These are phyloP conservation scores for Argentina anserina DNA, from an alignment of 306 rosid species.

Conservation along the genomic window DNA sequence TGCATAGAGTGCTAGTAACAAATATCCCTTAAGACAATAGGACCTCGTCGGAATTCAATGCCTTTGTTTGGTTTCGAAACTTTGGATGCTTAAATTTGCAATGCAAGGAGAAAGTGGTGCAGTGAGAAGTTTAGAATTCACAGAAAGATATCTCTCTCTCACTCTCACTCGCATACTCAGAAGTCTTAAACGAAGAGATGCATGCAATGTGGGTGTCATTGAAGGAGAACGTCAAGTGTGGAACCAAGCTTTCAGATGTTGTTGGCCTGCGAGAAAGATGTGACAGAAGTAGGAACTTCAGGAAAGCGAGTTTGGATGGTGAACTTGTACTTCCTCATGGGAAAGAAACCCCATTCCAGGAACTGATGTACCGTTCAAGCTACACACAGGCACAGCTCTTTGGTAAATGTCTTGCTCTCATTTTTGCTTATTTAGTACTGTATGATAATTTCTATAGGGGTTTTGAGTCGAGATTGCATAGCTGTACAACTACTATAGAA, in stretches of 20 bases:
- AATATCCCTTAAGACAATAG: neutral
- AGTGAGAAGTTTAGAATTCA: neutral
- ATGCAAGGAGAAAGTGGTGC: neutral
- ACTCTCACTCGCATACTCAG: neutral
- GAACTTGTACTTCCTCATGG: constrained; percentile 20
- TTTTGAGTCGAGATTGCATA: neutral
- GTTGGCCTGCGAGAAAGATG: constrained; percentile 26
- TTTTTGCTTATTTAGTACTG: neutral
- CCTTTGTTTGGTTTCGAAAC: neutral
- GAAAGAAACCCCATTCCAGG: constrained; percentile 31
- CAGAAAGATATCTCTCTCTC: neutral
- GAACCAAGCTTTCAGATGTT: constrained; percentile 48
- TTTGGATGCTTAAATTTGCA: neutral
- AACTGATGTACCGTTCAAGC: constrained; percentile 24
- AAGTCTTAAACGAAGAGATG: constrained; percentile 40
- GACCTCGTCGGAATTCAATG: neutral
- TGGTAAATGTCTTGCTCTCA: constrained; percentile 36
- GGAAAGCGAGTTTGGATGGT: constrained; percentile 21
- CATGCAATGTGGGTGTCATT: constrained; percentile 51
- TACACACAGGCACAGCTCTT: constrained; percentile 35
- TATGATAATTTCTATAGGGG: neutral
- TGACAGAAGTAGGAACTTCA: constrained; percentile 13
- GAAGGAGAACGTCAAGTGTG: constrained; percentile 59
- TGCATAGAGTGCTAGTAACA: neutral
- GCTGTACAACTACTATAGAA: neutral